These are phyloP conservation scores for Fallopia convolvulus DNA, from an alignment of 148 eudicot genomes.

Conservation along the genomic window DNA sequence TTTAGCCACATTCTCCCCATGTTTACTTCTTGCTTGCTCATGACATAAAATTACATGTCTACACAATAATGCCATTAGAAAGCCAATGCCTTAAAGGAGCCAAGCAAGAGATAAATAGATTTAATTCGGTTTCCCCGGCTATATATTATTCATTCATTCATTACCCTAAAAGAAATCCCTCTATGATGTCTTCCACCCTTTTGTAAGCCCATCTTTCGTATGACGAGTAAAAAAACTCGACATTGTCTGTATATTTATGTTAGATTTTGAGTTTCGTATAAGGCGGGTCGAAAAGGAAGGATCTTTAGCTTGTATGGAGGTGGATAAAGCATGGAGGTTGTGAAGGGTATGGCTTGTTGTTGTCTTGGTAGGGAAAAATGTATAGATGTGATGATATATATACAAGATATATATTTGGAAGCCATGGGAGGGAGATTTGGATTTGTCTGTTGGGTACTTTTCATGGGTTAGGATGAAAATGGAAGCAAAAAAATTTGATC, in stretches of 20 bases:
- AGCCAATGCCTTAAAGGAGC: conserved; percentile 22
- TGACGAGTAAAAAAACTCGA: background rate
- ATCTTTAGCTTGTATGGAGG: background rate
- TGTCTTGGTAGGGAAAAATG: background rate
- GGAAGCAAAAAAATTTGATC: background rate
- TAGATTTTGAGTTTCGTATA: background rate
- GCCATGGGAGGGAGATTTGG: conserved; percentile 6
- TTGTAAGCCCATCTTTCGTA: background rate
- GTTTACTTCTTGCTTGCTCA: conserved; percentile 21
- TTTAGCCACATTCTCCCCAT: conserved; percentile 13
- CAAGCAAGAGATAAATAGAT: conserved; percentile 22
- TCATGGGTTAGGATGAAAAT: conserved; percentile 2
- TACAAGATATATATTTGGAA: conserved; percentile 1
- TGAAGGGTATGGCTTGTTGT: conserved; percentile 1
- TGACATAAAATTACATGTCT: conserved; percentile 25
- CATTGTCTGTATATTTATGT: background rate
- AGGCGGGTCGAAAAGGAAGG: background rate
- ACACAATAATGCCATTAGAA: conserved; percentile 29
- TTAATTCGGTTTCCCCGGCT: conserved; percentile 27
- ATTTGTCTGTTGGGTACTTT: background rate
- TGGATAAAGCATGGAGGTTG: background rate
- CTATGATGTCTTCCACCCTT: conserved; percentile 11
- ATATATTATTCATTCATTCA: conserved; percentile 47
- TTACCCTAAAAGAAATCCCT: conserved; percentile 22
- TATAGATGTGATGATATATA: conserved; percentile 14